A percentile compares a stretch with the other conserved stretches of the same genome.
Conservation (phyloP, 2,329 filamentous ascomycete species). For the Pseudogymnoascus sp. region DNA sequence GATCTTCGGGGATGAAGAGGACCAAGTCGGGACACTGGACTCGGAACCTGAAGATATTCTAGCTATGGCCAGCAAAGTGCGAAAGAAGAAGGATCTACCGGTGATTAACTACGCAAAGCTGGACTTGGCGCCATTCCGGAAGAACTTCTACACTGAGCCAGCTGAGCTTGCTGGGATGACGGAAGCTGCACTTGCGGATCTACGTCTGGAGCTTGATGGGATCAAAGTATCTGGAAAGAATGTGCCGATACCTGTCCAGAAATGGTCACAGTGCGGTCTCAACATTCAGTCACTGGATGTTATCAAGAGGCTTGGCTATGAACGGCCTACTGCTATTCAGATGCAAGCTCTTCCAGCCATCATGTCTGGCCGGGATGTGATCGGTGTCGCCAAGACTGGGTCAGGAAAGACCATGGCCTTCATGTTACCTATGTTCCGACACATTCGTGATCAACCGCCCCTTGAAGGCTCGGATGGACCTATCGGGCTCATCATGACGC, state of each 20-base stretch:
- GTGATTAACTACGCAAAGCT: constrained; percentile 78
- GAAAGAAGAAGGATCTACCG: constrained; percentile 95
- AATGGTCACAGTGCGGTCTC: constrained; percentile 92
- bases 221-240: constrained; percentile 89
- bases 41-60: constrained; percentile 56
- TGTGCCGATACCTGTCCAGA: constrained; percentile 86
- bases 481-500: constrained; percentile 82
- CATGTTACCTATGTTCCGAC: constrained; percentile 90
- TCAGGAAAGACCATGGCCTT: constrained; percentile 98
- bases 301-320: constrained; percentile 71
- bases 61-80: constrained; percentile 48
- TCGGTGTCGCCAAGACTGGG: constrained; percentile 94
- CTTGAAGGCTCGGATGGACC: constrained; percentile 80
- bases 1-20: constrained; percentile 82
- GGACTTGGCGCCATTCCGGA: constrained; percentile 76
- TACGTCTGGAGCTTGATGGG: constrained; percentile 83
- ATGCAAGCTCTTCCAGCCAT: constrained; percentile 89
- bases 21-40: constrained; percentile 53
- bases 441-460: constrained; percentile 87
- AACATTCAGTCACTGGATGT: constrained; percentile 82
- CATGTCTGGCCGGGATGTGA: constrained; percentile 92
- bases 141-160: constrained; percentile 92
- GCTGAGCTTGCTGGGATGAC: constrained; percentile 74
- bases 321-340: constrained; percentile 87
- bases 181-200: constrained; percentile 70